Percentiles rank a stretch among this genome's conserved stretches.
Evolutionary conservation across 2,329 filamentous ascomycete species (phyloP).

Genomic region (Xylaria polymorpha): DNA sequence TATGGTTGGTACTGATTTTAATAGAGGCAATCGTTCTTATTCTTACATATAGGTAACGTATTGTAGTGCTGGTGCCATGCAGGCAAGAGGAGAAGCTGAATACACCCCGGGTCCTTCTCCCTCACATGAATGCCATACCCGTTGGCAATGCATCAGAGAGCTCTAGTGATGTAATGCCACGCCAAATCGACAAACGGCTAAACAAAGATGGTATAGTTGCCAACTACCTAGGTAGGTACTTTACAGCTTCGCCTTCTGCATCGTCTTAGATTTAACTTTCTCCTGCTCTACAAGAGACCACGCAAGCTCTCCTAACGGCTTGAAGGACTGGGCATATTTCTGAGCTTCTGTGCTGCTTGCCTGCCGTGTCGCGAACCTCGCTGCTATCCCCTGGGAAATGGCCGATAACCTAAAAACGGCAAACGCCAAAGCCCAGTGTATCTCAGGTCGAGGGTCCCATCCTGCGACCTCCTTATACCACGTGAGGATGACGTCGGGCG

Average conservation of each 20-base stretch:
- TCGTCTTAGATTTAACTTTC: conserved; percentile 62
- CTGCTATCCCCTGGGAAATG: conserved; percentile 89
- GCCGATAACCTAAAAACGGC: conserved; percentile 70
- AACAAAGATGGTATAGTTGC: background rate
- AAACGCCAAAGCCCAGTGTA: conserved; percentile 71
- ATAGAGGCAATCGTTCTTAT: background rate
- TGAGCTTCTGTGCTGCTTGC: conserved; percentile 87
- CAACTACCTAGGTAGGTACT: background rate
- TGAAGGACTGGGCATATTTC: conserved; percentile 75
- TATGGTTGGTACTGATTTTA: background rate
- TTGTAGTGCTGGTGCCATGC: background rate
- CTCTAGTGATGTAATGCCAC: background rate
- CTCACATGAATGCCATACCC: background rate
- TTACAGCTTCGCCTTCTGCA: conserved; percentile 33
- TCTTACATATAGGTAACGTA: conserved; percentile 4
- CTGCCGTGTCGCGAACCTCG: conserved; percentile 84
- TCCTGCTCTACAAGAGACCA: conserved; percentile 78
- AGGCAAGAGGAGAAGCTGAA: background rate
- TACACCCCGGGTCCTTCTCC: background rate
- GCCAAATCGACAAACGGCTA: background rate
- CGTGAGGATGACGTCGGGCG: conserved; percentile 63
- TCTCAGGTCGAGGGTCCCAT: conserved; percentile 70
- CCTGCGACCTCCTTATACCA: conserved; percentile 74
- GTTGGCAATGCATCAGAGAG: background rate
- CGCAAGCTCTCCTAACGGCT: conserved; percentile 79